These are phyloP conservation scores for Gossypium trilobum DNA, from an alignment of 441 rosid genomes.

Conservation along the genomic window DNA sequence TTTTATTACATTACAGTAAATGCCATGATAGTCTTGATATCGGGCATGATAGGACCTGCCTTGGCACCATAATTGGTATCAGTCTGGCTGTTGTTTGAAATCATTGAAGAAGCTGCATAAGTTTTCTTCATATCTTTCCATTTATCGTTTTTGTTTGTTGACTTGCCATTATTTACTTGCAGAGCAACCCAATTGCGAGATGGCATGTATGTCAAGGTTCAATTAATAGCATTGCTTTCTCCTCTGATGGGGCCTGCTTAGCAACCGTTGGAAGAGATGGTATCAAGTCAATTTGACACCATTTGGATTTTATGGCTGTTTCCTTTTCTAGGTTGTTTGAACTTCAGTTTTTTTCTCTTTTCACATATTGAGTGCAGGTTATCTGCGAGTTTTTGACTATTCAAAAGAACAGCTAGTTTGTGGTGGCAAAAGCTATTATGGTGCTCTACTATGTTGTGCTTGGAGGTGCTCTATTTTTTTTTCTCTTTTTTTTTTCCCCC, in stretches of 20 bases:
- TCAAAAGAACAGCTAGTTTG: constrained; percentile 75
- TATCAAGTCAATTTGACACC: constrained; percentile 21
- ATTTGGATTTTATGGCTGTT: neutral
- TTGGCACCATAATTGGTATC: neutral
- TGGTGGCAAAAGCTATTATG: constrained; percentile 94
- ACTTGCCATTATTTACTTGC: constrained; percentile 26
- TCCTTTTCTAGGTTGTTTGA: constrained; percentile 14
- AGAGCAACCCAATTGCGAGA: constrained; percentile 93
- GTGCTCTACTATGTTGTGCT: constrained; percentile 83
- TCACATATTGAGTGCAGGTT: constrained; percentile 37
- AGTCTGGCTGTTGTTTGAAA: neutral
- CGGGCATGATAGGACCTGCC: neutral
- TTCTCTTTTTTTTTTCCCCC: neutral
- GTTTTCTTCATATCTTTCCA: constrained; percentile 1
- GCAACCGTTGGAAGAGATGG: constrained; percentile 99
- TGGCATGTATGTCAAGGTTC: constrained; percentile 97
- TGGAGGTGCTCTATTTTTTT: constrained; percentile 59
- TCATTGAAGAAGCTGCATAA: neutral
- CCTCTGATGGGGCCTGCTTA: constrained; percentile 65
- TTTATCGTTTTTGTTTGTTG: neutral
- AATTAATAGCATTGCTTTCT: constrained; percentile 77
- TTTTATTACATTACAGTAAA: neutral
- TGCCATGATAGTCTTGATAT: neutral
- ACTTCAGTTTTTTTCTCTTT: constrained; percentile 13
- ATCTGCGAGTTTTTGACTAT: constrained; percentile 74